Evolutionary conservation across 2,329 filamentous ascomycete genomes (phyloP).

Genomic region (Cordyceps farinosa): DNA sequence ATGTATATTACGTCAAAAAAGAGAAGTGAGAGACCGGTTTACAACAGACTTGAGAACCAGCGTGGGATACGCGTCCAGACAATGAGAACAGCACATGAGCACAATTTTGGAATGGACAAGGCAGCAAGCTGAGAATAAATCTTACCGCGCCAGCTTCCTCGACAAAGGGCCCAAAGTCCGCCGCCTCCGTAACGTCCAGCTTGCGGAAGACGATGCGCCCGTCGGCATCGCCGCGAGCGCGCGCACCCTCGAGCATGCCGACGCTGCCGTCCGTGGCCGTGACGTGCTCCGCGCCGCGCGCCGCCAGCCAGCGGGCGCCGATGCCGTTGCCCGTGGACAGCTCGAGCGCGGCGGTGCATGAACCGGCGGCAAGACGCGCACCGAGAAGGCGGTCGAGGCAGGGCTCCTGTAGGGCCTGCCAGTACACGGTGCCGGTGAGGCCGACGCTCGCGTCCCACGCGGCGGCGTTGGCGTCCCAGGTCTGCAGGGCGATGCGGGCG

Average conservation of each 20-base stretch:
- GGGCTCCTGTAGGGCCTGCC: constrained; percentile 40
- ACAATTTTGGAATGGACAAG: too few relatives aligned
- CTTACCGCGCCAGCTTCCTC: constrained; percentile 18
- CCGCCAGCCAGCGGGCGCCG: constrained; percentile 42
- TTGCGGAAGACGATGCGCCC: constrained; percentile 30
- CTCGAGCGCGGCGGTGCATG: constrained; percentile 43
- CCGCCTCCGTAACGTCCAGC: constrained; percentile 38
- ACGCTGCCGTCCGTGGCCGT: constrained; percentile 43
- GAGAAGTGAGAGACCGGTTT: too few relatives aligned
- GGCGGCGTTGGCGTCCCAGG: constrained; percentile 41
- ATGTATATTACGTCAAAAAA: too few relatives aligned
- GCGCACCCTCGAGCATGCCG: constrained; percentile 39
- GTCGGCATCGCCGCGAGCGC: constrained; percentile 12
- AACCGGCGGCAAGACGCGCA: constrained; percentile 20
- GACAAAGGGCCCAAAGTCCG: constrained; percentile 31
- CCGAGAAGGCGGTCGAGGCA: constrained; percentile 35
- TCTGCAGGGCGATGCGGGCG: constrained; percentile 23
- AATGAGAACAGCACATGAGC: too few relatives aligned
- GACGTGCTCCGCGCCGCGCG: constrained; percentile 32
- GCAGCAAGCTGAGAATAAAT: neutral
- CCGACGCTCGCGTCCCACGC: constrained; percentile 42
- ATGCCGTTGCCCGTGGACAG: constrained; percentile 50
- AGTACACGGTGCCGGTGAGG: constrained; percentile 42
- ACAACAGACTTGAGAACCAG: too few relatives aligned
- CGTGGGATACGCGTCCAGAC: too few relatives aligned